These are phyloP conservation scores for Trypethelium eluteriae DNA, from an alignment of 495 filamentous ascomycete species.

Conservation along the genomic window DNA sequence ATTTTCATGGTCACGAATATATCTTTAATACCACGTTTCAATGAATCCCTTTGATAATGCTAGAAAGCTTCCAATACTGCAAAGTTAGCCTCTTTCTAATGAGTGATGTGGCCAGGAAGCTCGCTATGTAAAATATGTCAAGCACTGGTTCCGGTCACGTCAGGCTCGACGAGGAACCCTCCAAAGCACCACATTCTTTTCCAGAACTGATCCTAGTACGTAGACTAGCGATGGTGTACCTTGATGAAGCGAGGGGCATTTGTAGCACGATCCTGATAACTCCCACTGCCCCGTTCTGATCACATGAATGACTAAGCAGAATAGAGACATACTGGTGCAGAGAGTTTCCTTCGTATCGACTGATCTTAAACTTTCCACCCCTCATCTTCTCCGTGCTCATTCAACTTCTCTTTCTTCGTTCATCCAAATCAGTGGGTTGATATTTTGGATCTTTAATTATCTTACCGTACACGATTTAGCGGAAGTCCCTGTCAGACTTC, in stretches of 20 bases:
- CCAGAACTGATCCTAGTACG: too few species aligned
- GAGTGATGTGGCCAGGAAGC: too few species aligned
- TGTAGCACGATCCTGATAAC: neutral
- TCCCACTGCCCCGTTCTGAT: neutral
- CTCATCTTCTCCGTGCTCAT: neutral
- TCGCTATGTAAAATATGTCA: too few species aligned
- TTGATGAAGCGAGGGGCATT: too few species aligned
- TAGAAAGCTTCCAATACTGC: neutral
- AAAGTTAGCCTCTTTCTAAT: too few species aligned
- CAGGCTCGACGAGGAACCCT: too few species aligned
- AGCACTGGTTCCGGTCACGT: too few species aligned
- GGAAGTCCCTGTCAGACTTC: neutral
- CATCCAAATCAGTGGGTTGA: neutral
- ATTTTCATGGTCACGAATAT: neutral
- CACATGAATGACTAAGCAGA: conserved; percentile 7
- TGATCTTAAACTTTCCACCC: neutral
- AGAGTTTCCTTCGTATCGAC: neutral
- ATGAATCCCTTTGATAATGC: neutral
- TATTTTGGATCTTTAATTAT: neutral
- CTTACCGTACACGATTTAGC: conserved; percentile 4
- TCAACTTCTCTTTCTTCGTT: neutral
- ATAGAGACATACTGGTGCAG: neutral
- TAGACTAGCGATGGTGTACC: too few species aligned
- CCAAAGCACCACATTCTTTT: too few species aligned
- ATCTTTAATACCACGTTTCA: neutral